These are phyloP conservation scores for Lasiosphaeria ovina DNA, from an alignment of 495 filamentous ascomycete species.

Conservation along the genomic window DNA sequence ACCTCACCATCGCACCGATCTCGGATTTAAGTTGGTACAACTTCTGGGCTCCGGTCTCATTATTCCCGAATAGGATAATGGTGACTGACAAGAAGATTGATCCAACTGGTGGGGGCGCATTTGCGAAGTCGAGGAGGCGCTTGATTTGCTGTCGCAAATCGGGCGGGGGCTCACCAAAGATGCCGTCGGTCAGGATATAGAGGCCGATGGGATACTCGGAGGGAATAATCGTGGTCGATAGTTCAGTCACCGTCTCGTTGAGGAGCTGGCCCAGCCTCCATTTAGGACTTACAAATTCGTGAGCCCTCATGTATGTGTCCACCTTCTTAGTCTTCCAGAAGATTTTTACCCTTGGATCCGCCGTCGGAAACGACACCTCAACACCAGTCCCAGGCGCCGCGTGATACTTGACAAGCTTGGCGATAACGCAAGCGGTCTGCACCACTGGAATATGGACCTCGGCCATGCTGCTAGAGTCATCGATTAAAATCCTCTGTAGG, in stretches of 20 bases:
- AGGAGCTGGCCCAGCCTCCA: background rate
- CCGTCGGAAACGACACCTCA: background rate
- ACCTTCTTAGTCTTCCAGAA: background rate
- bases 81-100: background rate
- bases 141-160: background rate
- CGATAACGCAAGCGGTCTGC: background rate
- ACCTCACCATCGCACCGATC: background rate
- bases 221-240: background rate
- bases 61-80: background rate
- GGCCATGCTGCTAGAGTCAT: background rate
- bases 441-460: background rate
- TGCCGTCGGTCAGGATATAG: conserved; percentile 7
- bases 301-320: background rate
- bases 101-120: background rate
- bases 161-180: background rate
- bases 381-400: background rate
- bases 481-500: background rate
- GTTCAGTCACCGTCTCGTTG: background rate
- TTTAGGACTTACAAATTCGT: background rate
- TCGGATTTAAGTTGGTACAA: background rate
- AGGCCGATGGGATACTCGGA: background rate
- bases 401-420: background rate
- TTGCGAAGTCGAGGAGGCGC: background rate
- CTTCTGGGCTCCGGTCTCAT: background rate
- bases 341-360: background rate